A percentile compares a stretch with the other conserved stretches of the same genome.
Evolutionary conservation across 2,329 filamentous ascomycete species (phyloP).

Genomic region (Rasamsonia emersonii): DNA sequence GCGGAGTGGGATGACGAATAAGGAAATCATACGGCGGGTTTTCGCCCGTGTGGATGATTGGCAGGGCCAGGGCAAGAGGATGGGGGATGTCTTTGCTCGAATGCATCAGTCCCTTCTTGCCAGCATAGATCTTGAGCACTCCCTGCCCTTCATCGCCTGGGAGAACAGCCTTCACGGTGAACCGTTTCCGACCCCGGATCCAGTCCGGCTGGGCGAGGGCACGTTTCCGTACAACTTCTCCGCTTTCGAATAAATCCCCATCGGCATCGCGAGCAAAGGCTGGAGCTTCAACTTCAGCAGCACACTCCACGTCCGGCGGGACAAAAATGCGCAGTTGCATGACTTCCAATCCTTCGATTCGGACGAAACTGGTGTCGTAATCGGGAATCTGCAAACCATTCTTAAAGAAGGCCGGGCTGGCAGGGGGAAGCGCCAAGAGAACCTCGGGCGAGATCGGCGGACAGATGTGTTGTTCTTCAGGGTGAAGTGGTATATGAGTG

Average conservation of each 20-base stretch:
- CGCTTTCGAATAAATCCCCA: conserved; percentile 88
- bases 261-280: conserved; percentile 74
- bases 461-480: conserved; percentile 85
- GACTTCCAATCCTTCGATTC: conserved; percentile 88
- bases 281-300: conserved; percentile 83
- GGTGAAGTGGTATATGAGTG: conserved; percentile 84
- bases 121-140: conserved; percentile 82
- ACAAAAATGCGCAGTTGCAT: conserved; percentile 82
- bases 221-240: conserved; percentile 75
- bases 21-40: conserved; percentile 94
- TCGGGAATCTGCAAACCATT: conserved; percentile 71
- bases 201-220: conserved; percentile 88
- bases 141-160: conserved; percentile 88
- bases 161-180: conserved; percentile 84
- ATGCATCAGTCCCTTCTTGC: conserved; percentile 92
- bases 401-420: conserved; percentile 81
- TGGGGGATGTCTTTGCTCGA: conserved; percentile 95
- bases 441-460: conserved; percentile 80
- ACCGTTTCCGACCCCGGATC: conserved; percentile 77
- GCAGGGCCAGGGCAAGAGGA: conserved; percentile 78
- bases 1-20: conserved; percentile 85
- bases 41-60: conserved; percentile 79
- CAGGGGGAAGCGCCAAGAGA: conserved; percentile 74
- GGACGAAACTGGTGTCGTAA: conserved; percentile 79
- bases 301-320: conserved; percentile 80